Conservation (phyloP, 257 asterid genomes). For the Cruciata laevipes region DNA sequence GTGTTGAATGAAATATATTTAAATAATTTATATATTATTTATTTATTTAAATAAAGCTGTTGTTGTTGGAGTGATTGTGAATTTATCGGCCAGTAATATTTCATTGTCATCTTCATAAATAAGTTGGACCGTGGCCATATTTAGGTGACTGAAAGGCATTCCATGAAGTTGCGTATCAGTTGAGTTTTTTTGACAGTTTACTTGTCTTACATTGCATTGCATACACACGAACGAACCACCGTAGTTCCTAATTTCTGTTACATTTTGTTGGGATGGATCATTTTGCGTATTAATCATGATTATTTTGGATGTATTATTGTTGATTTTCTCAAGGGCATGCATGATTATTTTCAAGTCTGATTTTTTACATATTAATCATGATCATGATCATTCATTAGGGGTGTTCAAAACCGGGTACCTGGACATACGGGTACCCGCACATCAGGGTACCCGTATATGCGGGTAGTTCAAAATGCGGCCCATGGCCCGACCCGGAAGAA, state of each 20-base stretch:
- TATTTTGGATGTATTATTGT: too few species aligned
- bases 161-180: constrained; percentile 3
- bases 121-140: background rate
- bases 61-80: background rate
- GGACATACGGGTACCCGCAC: too few species aligned
- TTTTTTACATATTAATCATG: too few species aligned
- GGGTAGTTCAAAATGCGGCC: too few species aligned
- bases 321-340: too few species aligned
- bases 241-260: too few species aligned
- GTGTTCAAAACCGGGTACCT: too few species aligned
- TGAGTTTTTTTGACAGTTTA: constrained; percentile 10
- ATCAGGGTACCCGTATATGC: too few species aligned
- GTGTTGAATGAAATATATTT: background rate
- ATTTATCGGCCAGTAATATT: background rate
- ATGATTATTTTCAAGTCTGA: too few species aligned
- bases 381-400: too few species aligned
- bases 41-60: background rate
- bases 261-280: background rate
- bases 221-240: background rate
- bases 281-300: too few species aligned
- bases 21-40: background rate
- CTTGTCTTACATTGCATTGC: constrained; percentile 2
- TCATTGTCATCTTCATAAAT: background rate
- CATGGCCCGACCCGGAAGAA: too few species aligned
- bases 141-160: background rate